phyloP scores from a whole-genome alignment of 2,329 filamentous ascomycete species.

The Fusarium caatingaense region DNA sequence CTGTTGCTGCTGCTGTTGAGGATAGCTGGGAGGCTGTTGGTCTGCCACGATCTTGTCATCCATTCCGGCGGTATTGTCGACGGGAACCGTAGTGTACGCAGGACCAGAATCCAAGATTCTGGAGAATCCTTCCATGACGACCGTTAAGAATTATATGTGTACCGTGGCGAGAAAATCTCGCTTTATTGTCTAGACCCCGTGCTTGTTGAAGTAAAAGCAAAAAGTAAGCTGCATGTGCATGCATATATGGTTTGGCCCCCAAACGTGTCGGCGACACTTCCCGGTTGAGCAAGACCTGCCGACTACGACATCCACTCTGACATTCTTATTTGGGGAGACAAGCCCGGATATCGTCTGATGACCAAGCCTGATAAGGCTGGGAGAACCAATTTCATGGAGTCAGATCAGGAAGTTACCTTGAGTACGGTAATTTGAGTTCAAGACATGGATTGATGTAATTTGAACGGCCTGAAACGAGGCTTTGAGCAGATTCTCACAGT shows the following conservation, averaged over 20 bases:
- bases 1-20: slow-evolving; percentile 2
- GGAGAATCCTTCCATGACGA: neutral
- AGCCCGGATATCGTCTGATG: neutral
- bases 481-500: neutral
- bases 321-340: neutral
- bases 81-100: neutral
- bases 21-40: neutral
- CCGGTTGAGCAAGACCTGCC: neutral
- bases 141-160: too few species aligned
- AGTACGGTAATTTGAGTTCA: neutral
- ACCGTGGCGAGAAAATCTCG: too few species aligned
- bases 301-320: neutral
- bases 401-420: too few species aligned
- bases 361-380: slow-evolving; percentile 2
- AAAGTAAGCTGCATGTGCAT: slow-evolving; percentile 13
- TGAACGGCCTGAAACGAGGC: neutral
- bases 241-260: neutral
- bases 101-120: neutral
- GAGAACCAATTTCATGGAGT: neutral
- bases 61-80: slow-evolving; percentile 4
- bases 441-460: neutral
- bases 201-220: too few species aligned
- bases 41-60: neutral
- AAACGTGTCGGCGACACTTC: neutral
- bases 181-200: too few species aligned